Evolutionary conservation across 2,329 filamentous ascomycete species (phyloP).

Genomic region (Botrytis hyacinthi): DNA sequence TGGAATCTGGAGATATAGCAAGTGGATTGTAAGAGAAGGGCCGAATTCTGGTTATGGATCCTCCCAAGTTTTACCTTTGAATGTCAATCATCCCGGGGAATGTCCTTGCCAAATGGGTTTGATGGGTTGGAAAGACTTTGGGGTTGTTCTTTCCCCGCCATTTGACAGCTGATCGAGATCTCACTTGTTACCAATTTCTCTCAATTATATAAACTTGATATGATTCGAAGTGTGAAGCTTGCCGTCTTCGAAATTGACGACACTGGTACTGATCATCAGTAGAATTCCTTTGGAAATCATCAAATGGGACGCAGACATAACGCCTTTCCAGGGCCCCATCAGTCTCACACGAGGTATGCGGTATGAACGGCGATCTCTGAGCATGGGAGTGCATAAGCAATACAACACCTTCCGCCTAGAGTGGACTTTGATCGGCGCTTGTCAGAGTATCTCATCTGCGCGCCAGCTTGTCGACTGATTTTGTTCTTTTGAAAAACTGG

Average conservation of each 20-base stretch:
- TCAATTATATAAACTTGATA: not conserved
- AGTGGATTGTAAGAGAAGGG: constrained; percentile 10
- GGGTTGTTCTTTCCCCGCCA: constrained; percentile 8
- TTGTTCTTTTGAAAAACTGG: constrained; percentile 13
- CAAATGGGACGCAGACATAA: not conserved
- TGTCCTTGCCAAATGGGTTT: constrained; percentile 7
- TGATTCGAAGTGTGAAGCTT: not conserved
- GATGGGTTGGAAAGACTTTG: not conserved
- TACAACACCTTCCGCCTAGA: not conserved
- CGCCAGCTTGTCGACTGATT: not conserved
- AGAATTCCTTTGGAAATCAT: not conserved
- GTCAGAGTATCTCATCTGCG: constrained; percentile 5
- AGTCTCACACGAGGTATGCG: not conserved
- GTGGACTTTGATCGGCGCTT: constrained; percentile 8
- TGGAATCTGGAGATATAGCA: constrained; percentile 8
- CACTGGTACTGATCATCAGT: not conserved
- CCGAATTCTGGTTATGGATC: constrained; percentile 13
- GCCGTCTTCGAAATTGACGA: not conserved
- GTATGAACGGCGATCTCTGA: not conserved
- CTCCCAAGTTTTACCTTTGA: not conserved
- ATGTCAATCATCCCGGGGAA: not conserved
- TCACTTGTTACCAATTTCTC: not conserved
- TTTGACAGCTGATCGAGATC: not conserved
- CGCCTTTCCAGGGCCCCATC: not conserved
- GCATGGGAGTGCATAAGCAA: not conserved